phyloP scores from a whole-genome alignment of 495 filamentous ascomycete genomes.

The Hypoxylon lienhwacheense region DNA sequence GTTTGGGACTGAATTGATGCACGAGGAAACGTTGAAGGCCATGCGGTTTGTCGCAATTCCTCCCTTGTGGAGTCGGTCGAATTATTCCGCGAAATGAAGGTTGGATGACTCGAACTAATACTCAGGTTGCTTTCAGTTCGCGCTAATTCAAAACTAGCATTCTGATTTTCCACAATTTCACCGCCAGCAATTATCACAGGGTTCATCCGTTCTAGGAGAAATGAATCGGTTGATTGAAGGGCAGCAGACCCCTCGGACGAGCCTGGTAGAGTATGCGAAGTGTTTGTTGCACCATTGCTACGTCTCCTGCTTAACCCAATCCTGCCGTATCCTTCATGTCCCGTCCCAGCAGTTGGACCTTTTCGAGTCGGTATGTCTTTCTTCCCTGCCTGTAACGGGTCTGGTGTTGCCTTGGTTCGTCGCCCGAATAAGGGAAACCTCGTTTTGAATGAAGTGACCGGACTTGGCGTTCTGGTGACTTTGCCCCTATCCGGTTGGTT shows the following conservation, averaged over 20 bases:
- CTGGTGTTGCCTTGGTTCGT: slow-evolving; percentile 67
- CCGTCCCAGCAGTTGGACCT: slow-evolving; percentile 89
- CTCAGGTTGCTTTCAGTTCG: slow-evolving; percentile 69
- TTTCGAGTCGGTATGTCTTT: slow-evolving; percentile 64
- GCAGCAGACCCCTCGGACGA: slow-evolving; percentile 51
- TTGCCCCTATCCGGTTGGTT: slow-evolving; percentile 42
- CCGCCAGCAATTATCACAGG: slow-evolving; percentile 88
- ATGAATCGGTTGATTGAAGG: slow-evolving; percentile 50
- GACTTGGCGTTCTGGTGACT: slow-evolving; percentile 51
- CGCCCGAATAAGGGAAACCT: slow-evolving; percentile 79
- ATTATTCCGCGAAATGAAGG: slow-evolving; percentile 52
- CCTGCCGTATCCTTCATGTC: slow-evolving; percentile 91
- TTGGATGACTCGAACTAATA: slow-evolving; percentile 49
- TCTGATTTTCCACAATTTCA: slow-evolving; percentile 60
- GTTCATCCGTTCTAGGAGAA: slow-evolving; percentile 73
- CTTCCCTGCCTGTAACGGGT: slow-evolving; percentile 51
- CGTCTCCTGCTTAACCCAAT: slow-evolving; percentile 62
- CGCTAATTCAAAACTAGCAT: slow-evolving; percentile 54
- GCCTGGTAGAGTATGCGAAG: slow-evolving; percentile 51
- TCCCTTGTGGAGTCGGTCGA: slow-evolving; percentile 46
- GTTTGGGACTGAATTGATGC: slow-evolving; percentile 41
- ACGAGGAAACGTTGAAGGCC: slow-evolving; percentile 56
- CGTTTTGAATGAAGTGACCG: slow-evolving; percentile 46
- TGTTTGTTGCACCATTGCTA: slow-evolving; percentile 56
- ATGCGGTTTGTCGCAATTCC: slow-evolving; percentile 46